Evolutionary conservation across 345 rosid species (phyloP).

Genomic region (Bretschneidera sinensis): DNA sequence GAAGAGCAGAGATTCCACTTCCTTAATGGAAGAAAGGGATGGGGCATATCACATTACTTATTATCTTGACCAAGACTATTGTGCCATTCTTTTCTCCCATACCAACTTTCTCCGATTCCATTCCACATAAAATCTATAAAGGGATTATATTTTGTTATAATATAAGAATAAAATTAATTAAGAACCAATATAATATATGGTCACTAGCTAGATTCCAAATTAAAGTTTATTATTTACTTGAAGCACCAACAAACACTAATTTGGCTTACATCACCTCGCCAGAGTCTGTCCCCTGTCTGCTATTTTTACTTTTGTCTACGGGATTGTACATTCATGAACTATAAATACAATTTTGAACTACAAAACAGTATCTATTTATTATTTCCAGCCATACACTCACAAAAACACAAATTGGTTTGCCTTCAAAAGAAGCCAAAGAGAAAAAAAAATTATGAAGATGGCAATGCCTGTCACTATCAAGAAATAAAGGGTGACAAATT

Average conservation of each 20-base stretch:
- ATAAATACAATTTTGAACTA: no score
- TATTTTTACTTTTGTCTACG: no score
- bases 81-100: slow-evolving; percentile 39
- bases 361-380: no score
- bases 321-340: no score
- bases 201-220: background rate
- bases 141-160: background rate
- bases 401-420: no score
- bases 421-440: no score
- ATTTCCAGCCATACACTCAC: no score
- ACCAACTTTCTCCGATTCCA: background rate
- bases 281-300: no score
- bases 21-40: slow-evolving; percentile 59
- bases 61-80: slow-evolving; percentile 42
- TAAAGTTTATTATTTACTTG: background rate
- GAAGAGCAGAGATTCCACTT: slow-evolving; percentile 71
- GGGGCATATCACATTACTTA: slow-evolving; percentile 48
- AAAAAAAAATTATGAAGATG: no score
- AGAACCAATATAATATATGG: background rate
- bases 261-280: no score
- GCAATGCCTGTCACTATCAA: no score
- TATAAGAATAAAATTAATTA: background rate
- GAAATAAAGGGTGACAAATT: no score
- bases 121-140: background rate
- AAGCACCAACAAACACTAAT: slow-evolving; percentile 12